A percentile compares a stretch with the other conserved stretches of the same genome.
Evolutionary conservation across 768 basidiomycete genomes (phyloP).

Genomic region (Kwoniella mangroviensis): DNA sequence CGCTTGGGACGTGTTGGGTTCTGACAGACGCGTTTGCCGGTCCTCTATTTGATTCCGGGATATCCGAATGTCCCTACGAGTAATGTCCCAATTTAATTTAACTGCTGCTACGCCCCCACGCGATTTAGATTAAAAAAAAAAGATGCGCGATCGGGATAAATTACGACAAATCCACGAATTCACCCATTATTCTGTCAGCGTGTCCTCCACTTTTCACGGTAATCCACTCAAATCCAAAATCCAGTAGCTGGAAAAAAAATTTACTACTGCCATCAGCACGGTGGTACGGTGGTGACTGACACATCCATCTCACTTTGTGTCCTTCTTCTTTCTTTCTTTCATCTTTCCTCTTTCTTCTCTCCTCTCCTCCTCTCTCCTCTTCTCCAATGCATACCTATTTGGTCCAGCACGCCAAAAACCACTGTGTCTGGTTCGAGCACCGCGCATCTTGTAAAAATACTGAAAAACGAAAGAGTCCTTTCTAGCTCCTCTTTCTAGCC

Average conservation of each 20-base stretch:
- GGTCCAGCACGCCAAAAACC: constrained; percentile 20
- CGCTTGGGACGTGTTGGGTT: not conserved
- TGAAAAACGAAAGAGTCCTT: constrained; percentile 11
- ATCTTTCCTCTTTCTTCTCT: constrained; percentile 25
- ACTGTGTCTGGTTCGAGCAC: constrained; percentile 18
- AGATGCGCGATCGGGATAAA: constrained; percentile 13
- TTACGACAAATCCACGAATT: not conserved
- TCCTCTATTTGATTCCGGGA: not conserved
- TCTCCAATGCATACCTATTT: constrained; percentile 26
- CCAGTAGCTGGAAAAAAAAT: constrained; percentile 3
- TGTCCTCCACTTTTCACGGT: constrained; percentile 7
- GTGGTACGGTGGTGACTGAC: not conserved
- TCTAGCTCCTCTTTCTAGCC: constrained; percentile 4
- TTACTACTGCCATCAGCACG: not conserved
- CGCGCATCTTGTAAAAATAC: constrained; percentile 13
- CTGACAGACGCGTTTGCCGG: not conserved
- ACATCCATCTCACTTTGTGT: constrained; percentile 17
- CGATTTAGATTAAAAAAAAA: constrained; percentile 8
- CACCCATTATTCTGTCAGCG: not conserved
- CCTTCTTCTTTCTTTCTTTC: constrained; percentile 25
- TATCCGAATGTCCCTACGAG: not conserved
- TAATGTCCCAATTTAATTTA: not conserved
- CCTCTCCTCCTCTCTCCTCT: constrained; percentile 22
- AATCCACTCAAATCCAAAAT: not conserved
- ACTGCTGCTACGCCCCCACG: not conserved